Percentiles rank a stretch among this genome's conserved stretches.
Conservation (phyloP, 176 grass and related monocot genomes). For the Eragrostis nindensis region DNA sequence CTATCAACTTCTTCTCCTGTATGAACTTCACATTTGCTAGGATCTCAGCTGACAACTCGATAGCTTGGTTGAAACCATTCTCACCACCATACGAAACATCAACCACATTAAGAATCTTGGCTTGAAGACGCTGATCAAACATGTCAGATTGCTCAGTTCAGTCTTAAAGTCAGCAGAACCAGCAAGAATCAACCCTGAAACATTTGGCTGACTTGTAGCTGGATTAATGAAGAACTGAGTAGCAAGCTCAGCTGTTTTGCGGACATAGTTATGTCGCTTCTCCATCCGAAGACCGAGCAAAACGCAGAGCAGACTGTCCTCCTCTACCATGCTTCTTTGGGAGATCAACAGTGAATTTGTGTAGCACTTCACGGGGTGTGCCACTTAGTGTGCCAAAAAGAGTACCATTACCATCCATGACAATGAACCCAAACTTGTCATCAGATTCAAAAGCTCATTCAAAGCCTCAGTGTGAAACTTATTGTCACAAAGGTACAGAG, state of each 20-base stretch:
- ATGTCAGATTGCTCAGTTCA: conserved; percentile 60
- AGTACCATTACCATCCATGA: conserved; percentile 66
- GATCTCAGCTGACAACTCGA: conserved; percentile 62
- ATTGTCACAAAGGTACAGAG: conserved; percentile 58
- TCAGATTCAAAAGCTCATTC: conserved; percentile 60
- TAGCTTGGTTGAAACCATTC: conserved; percentile 63
- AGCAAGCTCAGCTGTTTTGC: conserved; percentile 61
- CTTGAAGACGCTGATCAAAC: conserved; percentile 57
- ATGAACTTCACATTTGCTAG: conserved; percentile 60
- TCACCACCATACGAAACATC: conserved; percentile 62
- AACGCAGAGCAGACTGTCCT: conserved; percentile 59
- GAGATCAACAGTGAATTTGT: conserved; percentile 62
- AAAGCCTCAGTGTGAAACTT: conserved; percentile 62
- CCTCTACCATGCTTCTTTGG: conserved; percentile 66
- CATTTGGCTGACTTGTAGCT: conserved; percentile 61
- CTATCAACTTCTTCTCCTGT: conserved; percentile 59
- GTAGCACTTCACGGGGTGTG: conserved; percentile 58
- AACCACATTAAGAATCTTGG: conserved; percentile 59
- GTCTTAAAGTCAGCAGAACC: conserved; percentile 66
- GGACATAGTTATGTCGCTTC: conserved; percentile 60
- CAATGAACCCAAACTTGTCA: conserved; percentile 63
- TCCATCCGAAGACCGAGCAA: conserved; percentile 65
- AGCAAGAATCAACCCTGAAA: conserved; percentile 56
- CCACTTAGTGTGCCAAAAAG: conserved; percentile 65
- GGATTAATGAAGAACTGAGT: conserved; percentile 60